phyloP scores from a whole-genome alignment of 192 early-diverging fungal genomes.

The Chytriomyces hyalinus region DNA sequence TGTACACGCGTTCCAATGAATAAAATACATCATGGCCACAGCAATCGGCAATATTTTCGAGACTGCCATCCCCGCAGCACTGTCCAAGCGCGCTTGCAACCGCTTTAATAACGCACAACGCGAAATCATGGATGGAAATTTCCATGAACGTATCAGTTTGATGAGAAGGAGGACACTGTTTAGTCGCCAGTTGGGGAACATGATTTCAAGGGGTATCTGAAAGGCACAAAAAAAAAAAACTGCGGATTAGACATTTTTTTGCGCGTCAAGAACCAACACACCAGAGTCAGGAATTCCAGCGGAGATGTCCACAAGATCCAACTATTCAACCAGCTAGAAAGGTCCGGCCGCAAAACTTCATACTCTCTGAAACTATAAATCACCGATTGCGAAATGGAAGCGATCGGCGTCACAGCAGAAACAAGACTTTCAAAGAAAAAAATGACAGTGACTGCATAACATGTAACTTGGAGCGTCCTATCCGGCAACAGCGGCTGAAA shows the following conservation, averaged over 20 bases:
- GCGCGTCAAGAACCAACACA: too few species aligned
- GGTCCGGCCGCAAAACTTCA: neutral
- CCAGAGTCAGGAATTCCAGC: too few species aligned
- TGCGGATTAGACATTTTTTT: too few species aligned
- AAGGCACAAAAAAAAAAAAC: too few species aligned
- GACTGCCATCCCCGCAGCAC: neutral
- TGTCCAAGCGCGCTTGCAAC: neutral
- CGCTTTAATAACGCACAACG: neutral
- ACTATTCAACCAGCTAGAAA: neutral
- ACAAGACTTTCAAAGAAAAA: neutral
- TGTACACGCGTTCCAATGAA: conserved; percentile 9
- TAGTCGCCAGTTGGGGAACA: neutral
- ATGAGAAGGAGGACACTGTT: conserved; percentile 2
- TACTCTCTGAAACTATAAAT: conserved; percentile 20
- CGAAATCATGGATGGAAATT: neutral
- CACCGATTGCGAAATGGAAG: neutral
- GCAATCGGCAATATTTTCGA: neutral
- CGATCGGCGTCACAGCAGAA: neutral
- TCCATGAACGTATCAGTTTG: neutral
- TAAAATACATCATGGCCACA: neutral
- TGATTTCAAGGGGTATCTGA: conserved; percentile 9
- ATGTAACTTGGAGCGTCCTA: too few species aligned
- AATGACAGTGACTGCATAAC: neutral
- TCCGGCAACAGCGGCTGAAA: neutral
- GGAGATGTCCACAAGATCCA: too few species aligned